Base-by-base conservation (phyloP, 805 yeast genomes). In the Starmerella floricola region DNA sequence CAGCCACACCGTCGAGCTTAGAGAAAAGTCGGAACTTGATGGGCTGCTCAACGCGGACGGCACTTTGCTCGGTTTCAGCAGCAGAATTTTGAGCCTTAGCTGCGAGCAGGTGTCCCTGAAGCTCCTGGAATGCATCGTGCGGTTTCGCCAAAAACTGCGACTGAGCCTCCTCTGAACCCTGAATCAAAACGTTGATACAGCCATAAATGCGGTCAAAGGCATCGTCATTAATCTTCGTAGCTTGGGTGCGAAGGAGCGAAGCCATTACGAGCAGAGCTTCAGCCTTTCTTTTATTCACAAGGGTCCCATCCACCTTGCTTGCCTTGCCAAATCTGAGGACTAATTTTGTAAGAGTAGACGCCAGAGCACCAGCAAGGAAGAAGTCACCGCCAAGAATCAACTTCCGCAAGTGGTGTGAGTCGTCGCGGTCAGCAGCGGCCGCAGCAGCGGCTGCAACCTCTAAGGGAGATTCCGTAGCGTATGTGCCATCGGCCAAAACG, bases 401-500 rank as follows among this genome's bases (percentile, higher is more conserved):
- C 45, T 78, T 74, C 56, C 98, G 79, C 53, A 93, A 66, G 35
- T 94, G 84, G 23, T 87, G 84, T 46, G 60, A 49, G 34, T 59
- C 56, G 13, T 53, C 50, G 36, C 54, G 51, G 18, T 46, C 46
- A 12, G 52, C 50, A n/a, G 69, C 65, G n/a, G 62, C 59, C 3
- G 57, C 61, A 5, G 59, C 61, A 15, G 59, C 59, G n/a, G 60
- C 59, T 17, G 66, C 64, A 17, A 55, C 55, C 13, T 80, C 80
- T 44, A 79, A 64, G 0, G 94, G 91, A 49, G 76, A 75, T 63
- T 91, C 98, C 32, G 95, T 83, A 23, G 98, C 98, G 63, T 91
- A 91, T 0, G 99, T 91, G 54, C 99, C 99, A 65, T 91, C 99
- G n/a, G 98, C 95, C 51, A 91, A 71, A 45, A 91, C 79, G 46